Conservation (phyloP, 2,329 filamentous ascomycete genomes). For the Seiridium cupressi region DNA sequence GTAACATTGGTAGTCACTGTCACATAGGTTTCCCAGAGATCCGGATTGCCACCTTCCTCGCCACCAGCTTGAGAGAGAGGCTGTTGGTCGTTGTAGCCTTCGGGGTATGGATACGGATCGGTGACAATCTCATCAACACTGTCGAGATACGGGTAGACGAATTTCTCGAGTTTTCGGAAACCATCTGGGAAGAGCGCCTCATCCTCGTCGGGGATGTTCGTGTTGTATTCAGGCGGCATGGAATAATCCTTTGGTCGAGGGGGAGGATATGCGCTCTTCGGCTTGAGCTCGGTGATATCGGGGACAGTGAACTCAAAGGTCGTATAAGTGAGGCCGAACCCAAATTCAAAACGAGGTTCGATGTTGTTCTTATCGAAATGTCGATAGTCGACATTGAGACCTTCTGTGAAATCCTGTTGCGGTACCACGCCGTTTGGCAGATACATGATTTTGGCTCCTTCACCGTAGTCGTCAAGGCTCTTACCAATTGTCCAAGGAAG, state of each 20-base stretch:
- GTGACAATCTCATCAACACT: slow-evolving; percentile 42
- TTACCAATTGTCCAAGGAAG: slow-evolving; percentile 86
- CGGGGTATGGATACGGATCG: slow-evolving; percentile 47
- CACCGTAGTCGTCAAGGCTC: slow-evolving; percentile 72
- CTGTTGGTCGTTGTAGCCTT: slow-evolving; percentile 50
- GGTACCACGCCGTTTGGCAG: slow-evolving; percentile 67
- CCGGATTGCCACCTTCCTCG: slow-evolving; percentile 65
- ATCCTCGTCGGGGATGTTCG: slow-evolving; percentile 51
- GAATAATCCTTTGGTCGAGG: slow-evolving; percentile 38
- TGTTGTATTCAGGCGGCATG: slow-evolving; percentile 53
- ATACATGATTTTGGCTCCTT: slow-evolving; percentile 67
- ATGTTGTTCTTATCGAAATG: slow-evolving; percentile 78
- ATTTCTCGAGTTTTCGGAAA: slow-evolving; percentile 64
- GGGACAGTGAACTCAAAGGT: slow-evolving; percentile 62
- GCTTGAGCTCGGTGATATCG: slow-evolving; percentile 41
- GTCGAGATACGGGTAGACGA: slow-evolving; percentile 70
- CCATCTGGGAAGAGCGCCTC: slow-evolving; percentile 59
- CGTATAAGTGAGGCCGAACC: slow-evolving; percentile 82
- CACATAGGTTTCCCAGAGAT: slow-evolving; percentile 58
- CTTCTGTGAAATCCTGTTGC: slow-evolving; percentile 81
- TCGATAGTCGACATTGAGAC: slow-evolving; percentile 85
- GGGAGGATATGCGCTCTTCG: slow-evolving; percentile 42
- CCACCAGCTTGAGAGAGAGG: slow-evolving; percentile 64
- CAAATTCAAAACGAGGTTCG: slow-evolving; percentile 79
- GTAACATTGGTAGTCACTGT: slow-evolving; percentile 48